Conservation (phyloP, 2,329 filamentous ascomycete species). For the Penicillium olsonii region DNA sequence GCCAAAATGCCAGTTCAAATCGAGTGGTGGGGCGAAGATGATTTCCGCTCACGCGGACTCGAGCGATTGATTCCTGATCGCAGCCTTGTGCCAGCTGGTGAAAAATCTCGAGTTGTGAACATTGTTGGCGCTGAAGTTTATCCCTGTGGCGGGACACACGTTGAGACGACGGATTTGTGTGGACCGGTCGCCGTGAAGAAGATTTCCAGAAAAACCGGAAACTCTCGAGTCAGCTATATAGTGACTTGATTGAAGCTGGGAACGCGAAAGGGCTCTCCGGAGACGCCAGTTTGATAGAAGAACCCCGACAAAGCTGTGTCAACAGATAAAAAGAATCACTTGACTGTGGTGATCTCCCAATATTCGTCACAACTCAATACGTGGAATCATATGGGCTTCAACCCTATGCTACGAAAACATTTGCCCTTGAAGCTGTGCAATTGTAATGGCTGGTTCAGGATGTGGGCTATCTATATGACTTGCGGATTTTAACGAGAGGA, state of each 20-base stretch:
- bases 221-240: constrained; percentile 57
- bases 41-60: constrained; percentile 58
- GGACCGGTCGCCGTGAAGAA: constrained; percentile 65
- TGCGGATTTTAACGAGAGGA: constrained; percentile 6
- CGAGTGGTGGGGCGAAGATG: constrained; percentile 67
- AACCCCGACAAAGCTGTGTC: too few species aligned
- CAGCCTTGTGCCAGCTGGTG: constrained; percentile 47
- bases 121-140: constrained; percentile 70
- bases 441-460: too few species aligned
- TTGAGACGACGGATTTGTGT: constrained; percentile 58
- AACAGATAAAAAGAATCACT: too few species aligned
- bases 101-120: constrained; percentile 66
- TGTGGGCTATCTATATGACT: background rate
- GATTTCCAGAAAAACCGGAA: constrained; percentile 65
- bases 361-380: too few species aligned
- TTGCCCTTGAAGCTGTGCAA: too few species aligned
- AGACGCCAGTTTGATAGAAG: too few species aligned
- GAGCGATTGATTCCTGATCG: constrained; percentile 59
- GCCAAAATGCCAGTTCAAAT: constrained; percentile 61
- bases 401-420: too few species aligned
- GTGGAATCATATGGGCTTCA: too few species aligned
- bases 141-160: constrained; percentile 75
- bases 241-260: constrained; percentile 15
- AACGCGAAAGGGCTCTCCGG: too few species aligned
- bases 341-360: too few species aligned